Conservation (phyloP, 1,139 yeast genomes). For the Suhomyces chickasaworum region DNA sequence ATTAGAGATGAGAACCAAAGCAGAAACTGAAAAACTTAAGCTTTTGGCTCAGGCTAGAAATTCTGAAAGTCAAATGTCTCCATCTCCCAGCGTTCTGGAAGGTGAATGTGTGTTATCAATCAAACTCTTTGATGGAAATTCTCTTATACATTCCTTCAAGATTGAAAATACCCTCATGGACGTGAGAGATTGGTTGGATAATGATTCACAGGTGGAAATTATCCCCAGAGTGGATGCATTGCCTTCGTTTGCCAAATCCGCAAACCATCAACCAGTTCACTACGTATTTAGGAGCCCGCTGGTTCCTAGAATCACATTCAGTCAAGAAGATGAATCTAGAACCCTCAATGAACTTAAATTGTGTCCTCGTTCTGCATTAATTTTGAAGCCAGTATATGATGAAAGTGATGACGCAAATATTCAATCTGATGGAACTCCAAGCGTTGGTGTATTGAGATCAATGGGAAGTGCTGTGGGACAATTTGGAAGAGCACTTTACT, state of each 20-base stretch:
- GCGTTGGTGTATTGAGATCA: slow-evolving; percentile 20
- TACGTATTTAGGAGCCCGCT: slow-evolving; percentile 44
- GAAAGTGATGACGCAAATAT: slow-evolving; percentile 23
- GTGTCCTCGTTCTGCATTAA: slow-evolving; percentile 66
- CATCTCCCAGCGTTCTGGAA: background rate
- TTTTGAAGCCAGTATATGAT: slow-evolving; percentile 56
- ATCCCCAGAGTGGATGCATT: slow-evolving; percentile 26
- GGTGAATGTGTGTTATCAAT: slow-evolving; percentile 47
- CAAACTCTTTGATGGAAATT: slow-evolving; percentile 56
- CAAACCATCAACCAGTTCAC: slow-evolving; percentile 34
- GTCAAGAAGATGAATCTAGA: slow-evolving; percentile 55
- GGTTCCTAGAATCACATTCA: slow-evolving; percentile 39
- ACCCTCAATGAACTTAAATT: slow-evolving; percentile 52
- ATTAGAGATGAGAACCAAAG: slow-evolving; percentile 22
- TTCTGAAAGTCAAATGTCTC: background rate
- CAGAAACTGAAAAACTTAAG: slow-evolving; percentile 12
- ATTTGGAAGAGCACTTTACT: slow-evolving; percentile 38
- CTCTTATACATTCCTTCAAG: slow-evolving; percentile 47
- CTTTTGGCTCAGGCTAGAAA: background rate
- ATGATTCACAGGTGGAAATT: slow-evolving; percentile 48
- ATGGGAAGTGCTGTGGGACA: slow-evolving; percentile 20
- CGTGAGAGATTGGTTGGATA: slow-evolving; percentile 67
- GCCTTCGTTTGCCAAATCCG: slow-evolving; percentile 43
- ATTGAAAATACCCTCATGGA: slow-evolving; percentile 46
- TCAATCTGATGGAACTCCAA: slow-evolving; percentile 18